Base-by-base conservation (phyloP, 805 yeast genomes). In the Metschnikowia colocasiae region DNA sequence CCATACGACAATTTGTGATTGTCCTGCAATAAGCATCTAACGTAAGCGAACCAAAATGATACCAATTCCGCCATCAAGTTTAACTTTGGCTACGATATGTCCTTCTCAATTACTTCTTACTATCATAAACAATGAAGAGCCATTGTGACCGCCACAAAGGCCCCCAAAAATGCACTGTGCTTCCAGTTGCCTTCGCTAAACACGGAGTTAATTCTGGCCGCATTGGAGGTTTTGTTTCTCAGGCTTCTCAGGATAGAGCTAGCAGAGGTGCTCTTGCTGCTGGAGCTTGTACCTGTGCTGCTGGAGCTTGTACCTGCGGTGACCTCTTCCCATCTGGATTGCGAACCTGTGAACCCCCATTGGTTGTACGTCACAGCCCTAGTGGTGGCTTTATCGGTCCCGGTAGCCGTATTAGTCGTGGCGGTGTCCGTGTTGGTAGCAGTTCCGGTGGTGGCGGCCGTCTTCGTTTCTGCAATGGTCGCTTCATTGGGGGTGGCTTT, bases 321-420 rank as follows among this genome's bases (percentile, higher is more conserved):
- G 13, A 58, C 36, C 2, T 58, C 62, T 18, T 49, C 53, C 76
- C 76, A 71, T 3, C 48, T 50, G 0, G 69, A 62, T 51, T 71
- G 72, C 1, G 64, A 52, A 1, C 76, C 76, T 4, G 71, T 66
- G 53, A 71, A 71, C 1, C 76, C 76, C 64, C 67, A 71, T 49
- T 68, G 69, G 57, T 71, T 71, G 57, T 59, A 71, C 6, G 68
- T 53, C 23, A 48, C 51, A 18, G 54, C 44, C 3, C 19, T 41
- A 13, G 58, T 40, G 15, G 20, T 18, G 13, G 49, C 31, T 7
- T 10, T 27, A 13, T 27, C n/a, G 4, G 40, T 27, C 4, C 8
- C 45, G 13, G 48, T 40, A 9, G 35, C 43, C 13, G 57, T 40
- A 2, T 36, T 48, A 1, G 36, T 27, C 31, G 43, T 31, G 3